A percentile compares a stretch with the other conserved stretches of the same genome.
These are phyloP conservation scores for Allodekkera sacchari DNA, from an alignment of 805 yeast genomes.

Conservation along the genomic window DNA sequence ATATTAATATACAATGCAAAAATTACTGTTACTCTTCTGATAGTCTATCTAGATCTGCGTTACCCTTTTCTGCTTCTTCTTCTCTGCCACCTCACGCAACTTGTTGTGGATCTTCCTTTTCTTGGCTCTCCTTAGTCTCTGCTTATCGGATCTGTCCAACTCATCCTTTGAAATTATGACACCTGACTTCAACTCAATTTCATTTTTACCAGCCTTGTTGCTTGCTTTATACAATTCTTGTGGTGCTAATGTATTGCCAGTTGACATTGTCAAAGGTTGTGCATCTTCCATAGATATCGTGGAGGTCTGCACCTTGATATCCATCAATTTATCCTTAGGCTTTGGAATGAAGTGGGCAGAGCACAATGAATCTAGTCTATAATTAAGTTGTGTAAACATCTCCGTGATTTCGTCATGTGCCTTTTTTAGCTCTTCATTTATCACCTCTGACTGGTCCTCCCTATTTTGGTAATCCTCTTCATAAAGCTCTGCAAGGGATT, in stretches of 20 bases:
- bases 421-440: constrained; percentile 54
- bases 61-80: constrained; percentile 19
- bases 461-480: constrained; percentile 65
- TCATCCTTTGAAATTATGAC: constrained; percentile 75
- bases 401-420: constrained; percentile 74
- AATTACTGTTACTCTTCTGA: background rate
- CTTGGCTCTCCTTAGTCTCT: constrained; percentile 75
- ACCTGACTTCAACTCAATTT: constrained; percentile 69
- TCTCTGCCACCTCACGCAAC: constrained; percentile 20
- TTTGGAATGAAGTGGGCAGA: constrained; percentile 95
- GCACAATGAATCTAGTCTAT: constrained; percentile 77
- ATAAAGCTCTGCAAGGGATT: constrained; percentile 85
- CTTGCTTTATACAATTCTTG: constrained; percentile 73
- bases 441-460: constrained; percentile 27
- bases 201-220: constrained; percentile 38
- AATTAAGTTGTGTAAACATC: constrained; percentile 51
- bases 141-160: constrained; percentile 75
- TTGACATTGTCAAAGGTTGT: constrained; percentile 77
- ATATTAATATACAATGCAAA: background rate
- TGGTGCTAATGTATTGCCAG: constrained; percentile 78
- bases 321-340: constrained; percentile 72
- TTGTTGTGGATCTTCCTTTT: constrained; percentile 55
- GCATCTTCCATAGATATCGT: constrained; percentile 92
- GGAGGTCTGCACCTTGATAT: constrained; percentile 75
- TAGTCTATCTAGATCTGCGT: constrained; percentile 10